Base-by-base conservation (phyloP, 2,329 filamentous ascomycete species). In the Parastagonospora nodorum region DNA sequence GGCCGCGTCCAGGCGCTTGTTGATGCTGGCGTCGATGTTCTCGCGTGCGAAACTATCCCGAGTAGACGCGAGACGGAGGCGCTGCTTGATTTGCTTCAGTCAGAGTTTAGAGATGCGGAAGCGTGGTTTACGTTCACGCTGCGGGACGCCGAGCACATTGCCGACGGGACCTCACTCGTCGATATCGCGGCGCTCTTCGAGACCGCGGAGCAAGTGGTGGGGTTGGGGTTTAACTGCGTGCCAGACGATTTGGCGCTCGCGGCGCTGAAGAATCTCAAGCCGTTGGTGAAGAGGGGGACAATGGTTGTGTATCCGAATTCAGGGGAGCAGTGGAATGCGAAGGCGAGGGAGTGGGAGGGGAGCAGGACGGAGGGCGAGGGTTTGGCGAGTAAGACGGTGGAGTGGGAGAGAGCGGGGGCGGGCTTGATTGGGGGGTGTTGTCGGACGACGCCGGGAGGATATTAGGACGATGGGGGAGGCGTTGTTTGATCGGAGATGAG, bases 341-440 rank as follows among this genome's bases (percentile, higher is more conserved):
- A 60, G 45, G 72, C 61, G 9, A 69, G 77, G 45, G 60, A 60
- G 19, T 75, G 73, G 73, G 58, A 64, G 12, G 71, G 71, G 4
- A 51, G 60, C 19, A 55, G 60, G 38, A 63, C 56, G 0, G 61
- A 63, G 28, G 67, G 64, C 1, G 49, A 44, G 8, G 47, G 49
- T 31, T 53, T 75, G 43, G 58, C 60, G n/a, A 59, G 61, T 11
- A 61, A 67, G 43, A 66, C 69, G 11, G 54, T 48, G 50, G 63
- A 73, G 40, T 75, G 71, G 67, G 60, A 64, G 45, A 50, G 55
- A 3, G 65, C 65, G 27, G 76, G 77, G 1, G 78, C 75, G 8
- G 67, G 66, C 46, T 48, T 79, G 38, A 71, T 80, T 42, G 78
- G 78, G 9, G 78, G 78, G 1, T 80, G 78, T 57, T 80, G 78